phyloP scores from a whole-genome alignment of 2,329 filamentous ascomycete species.

The Mycocentrospora acerina region DNA sequence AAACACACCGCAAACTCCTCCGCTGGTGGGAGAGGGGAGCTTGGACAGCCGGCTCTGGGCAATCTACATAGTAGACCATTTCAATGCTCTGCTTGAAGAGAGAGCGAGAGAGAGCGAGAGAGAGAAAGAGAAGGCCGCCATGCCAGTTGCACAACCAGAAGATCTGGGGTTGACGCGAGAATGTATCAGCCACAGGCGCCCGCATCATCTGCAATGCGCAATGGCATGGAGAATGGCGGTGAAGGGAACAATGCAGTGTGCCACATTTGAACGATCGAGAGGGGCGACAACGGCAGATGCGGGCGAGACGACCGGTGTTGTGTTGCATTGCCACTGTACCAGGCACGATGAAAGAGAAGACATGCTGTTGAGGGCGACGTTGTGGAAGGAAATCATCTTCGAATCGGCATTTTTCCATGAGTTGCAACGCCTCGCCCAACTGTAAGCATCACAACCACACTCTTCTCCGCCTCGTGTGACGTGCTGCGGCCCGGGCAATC shows the following conservation, averaged over 20 bases:
- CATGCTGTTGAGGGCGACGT: conserved; percentile 3
- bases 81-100: background rate
- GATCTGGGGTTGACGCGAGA: conserved; percentile 22
- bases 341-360: background rate
- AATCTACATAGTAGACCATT: background rate
- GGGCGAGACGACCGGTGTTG: background rate
- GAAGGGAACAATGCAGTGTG: conserved; percentile 18
- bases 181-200: conserved; percentile 28
- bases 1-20: too few relatives aligned
- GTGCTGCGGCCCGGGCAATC: conserved; percentile 11
- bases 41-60: background rate
- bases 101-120: conserved; percentile 2
- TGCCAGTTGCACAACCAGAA: conserved; percentile 20
- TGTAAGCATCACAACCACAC: conserved; percentile 20
- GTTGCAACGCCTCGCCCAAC: conserved; percentile 20
- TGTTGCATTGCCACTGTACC: background rate
- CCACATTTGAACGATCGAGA: background rate
- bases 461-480: conserved; percentile 27
- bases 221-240: conserved; percentile 18
- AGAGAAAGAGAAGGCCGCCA: too few relatives aligned
- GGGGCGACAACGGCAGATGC: background rate
- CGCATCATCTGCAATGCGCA: conserved; percentile 22
- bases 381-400: conserved; percentile 16
- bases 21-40: too few relatives aligned
- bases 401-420: conserved; percentile 32